These are phyloP conservation scores for Calocybe cyanea DNA, from an alignment of 768 basidiomycete genomes.

Conservation along the genomic window DNA sequence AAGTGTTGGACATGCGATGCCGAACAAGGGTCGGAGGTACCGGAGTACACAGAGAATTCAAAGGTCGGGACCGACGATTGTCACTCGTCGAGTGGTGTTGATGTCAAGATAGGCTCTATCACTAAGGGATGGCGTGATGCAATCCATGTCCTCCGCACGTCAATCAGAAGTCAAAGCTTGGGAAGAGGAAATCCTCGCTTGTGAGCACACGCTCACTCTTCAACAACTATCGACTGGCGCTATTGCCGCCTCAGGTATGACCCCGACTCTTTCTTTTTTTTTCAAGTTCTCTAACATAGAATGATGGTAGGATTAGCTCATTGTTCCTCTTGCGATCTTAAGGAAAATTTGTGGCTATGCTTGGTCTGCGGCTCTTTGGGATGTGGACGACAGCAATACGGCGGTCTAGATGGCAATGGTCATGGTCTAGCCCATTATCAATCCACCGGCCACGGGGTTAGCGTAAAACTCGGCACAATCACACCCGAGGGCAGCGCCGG, in stretches of 20 bases:
- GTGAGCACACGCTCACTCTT: constrained; percentile 68
- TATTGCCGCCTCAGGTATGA: constrained; percentile 53
- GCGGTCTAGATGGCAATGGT: constrained; percentile 80
- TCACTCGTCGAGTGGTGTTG: background rate
- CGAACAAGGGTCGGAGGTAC: constrained; percentile 41
- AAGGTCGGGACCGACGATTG: constrained; percentile 24
- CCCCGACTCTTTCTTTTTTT: constrained; percentile 2
- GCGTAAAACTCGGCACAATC: constrained; percentile 94
- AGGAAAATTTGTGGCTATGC: constrained; percentile 94
- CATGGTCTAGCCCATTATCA: constrained; percentile 83
- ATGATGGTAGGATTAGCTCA: constrained; percentile 62
- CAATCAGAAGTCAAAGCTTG: constrained; percentile 95
- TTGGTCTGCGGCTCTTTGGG: constrained; percentile 86
- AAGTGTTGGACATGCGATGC: constrained; percentile 78
- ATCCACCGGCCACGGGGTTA: constrained; percentile 69
- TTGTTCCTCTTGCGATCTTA: constrained; percentile 80
- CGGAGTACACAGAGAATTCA: constrained; percentile 31
- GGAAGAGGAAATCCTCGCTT: constrained; percentile 90
- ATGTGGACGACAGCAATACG: constrained; percentile 84
- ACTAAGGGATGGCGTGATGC: constrained; percentile 68
- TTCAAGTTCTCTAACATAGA: background rate
- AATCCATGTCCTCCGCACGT: constrained; percentile 81
- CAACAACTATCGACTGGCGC: constrained; percentile 39
- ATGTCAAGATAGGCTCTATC: constrained; percentile 39
- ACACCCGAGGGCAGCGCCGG: constrained; percentile 92